Percentiles rank a stretch among this genome's conserved stretches.
Conservation (phyloP, 1,284 basidiomycete genomes). For the Apiotrichum mycotoxinovorans region DNA sequence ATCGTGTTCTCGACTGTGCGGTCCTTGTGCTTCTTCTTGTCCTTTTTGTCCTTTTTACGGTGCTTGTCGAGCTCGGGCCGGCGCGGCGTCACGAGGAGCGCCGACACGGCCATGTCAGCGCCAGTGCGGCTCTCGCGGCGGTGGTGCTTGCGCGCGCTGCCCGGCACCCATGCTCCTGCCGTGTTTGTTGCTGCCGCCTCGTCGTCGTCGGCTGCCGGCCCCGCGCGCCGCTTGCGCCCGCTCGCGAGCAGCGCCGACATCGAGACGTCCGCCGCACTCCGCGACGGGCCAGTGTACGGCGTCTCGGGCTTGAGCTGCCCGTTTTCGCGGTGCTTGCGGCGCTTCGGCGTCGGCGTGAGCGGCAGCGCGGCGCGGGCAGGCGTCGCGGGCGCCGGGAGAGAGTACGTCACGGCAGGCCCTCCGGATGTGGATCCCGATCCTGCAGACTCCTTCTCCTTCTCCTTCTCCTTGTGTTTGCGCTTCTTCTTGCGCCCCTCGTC, state of each 20-base stretch:
- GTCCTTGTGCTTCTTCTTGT: neutral
- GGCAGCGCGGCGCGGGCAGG: neutral
- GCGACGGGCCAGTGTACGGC: slow-evolving; percentile 2
- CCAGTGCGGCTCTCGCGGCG: neutral
- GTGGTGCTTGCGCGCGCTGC: neutral
- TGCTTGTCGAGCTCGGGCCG: neutral
- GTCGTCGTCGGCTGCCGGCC: neutral
- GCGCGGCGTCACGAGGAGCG: neutral
- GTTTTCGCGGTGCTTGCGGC: neutral
- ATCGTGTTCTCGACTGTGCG: slow-evolving; percentile 4
- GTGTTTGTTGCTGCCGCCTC: neutral
- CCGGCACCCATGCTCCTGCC: too few species aligned
- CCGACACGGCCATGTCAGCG: neutral
- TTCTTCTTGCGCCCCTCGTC: slow-evolving; percentile 1
- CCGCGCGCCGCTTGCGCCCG: neutral
- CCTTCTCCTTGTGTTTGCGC: neutral
- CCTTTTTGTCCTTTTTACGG: neutral
- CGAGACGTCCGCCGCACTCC: slow-evolving; percentile 2
- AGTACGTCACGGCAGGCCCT: neutral
- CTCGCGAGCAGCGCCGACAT: neutral
- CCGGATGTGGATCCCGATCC: too few species aligned
- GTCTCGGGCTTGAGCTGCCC: neutral
- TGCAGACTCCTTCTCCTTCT: neutral
- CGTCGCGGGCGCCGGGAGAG: neutral
- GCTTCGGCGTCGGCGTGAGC: neutral